Conservation (phyloP, 768 basidiomycete species). For the Imleria badia region DNA sequence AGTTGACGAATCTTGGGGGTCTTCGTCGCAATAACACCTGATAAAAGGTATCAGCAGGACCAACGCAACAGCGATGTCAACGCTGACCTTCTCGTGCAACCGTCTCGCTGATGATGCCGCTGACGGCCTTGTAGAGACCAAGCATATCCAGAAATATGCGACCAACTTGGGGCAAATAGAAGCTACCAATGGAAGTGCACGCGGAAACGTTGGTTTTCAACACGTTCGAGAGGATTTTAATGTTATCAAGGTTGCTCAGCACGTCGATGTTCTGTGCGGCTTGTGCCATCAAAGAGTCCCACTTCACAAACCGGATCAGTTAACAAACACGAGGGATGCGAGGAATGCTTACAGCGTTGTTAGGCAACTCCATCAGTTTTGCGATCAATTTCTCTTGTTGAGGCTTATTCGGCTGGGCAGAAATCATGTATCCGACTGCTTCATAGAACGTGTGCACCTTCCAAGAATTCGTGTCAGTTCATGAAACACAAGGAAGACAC, state of each 20-base stretch:
- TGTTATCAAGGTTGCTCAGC: constrained; percentile 85
- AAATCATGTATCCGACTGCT: constrained; percentile 99
- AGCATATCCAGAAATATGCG: constrained; percentile 98
- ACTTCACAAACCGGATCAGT: constrained; percentile 47
- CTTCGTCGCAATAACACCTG: constrained; percentile 90
- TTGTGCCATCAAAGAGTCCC: constrained; percentile 97
- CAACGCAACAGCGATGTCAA: neutral
- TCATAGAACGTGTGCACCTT: constrained; percentile 97
- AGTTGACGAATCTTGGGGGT: constrained; percentile 94
- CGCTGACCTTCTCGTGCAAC: constrained; percentile 77
- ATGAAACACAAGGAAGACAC: neutral
- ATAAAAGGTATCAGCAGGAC: constrained; percentile 9
- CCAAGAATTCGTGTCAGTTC: constrained; percentile 7
- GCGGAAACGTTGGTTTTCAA: constrained; percentile 98
- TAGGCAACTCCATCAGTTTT: constrained; percentile 96
- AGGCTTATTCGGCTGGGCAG: constrained; percentile 96
- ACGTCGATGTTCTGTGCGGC: constrained; percentile 93
- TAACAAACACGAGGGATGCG: neutral
- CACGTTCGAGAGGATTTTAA: constrained; percentile 95
- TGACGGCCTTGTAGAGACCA: constrained; percentile 95
- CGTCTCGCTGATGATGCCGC: constrained; percentile 92
- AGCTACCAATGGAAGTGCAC: constrained; percentile 94
- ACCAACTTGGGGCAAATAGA: constrained; percentile 96
- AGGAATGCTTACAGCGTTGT: constrained; percentile 76
- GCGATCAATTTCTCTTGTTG: constrained; percentile 94